Conservation (phyloP, 2,329 filamentous ascomycete genomes). For the Polytolypa hystricis region DNA sequence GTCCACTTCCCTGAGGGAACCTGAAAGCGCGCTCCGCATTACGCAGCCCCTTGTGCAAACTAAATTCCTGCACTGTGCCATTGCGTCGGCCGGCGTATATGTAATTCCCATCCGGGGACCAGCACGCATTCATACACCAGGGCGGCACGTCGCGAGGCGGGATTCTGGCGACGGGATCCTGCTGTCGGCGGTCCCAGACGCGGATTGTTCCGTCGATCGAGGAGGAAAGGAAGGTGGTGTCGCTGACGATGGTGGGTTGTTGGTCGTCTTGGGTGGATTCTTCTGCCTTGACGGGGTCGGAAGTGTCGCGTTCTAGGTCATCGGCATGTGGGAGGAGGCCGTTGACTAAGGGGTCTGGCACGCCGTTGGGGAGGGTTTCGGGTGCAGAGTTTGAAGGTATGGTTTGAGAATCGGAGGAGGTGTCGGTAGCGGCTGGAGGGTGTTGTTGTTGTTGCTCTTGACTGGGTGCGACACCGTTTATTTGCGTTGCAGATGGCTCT, state of each 20-base stretch:
- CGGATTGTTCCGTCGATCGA: constrained; percentile 39
- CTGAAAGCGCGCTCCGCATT: constrained; percentile 68
- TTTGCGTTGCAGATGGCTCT: constrained; percentile 7
- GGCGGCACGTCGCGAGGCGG: constrained; percentile 67
- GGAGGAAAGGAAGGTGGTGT: constrained; percentile 77
- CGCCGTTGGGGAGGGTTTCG: constrained; percentile 13
- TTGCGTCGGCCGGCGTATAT: constrained; percentile 90
- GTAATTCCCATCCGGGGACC: constrained; percentile 89
- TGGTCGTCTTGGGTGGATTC: constrained; percentile 18
- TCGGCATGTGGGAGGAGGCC: constrained; percentile 35
- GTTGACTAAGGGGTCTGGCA: constrained; percentile 24
- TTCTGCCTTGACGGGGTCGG: constrained; percentile 17
- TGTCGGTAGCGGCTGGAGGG: constrained; percentile 5
- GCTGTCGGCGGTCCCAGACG: constrained; percentile 49
- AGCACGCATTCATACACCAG: constrained; percentile 96
- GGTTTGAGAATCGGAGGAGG: constrained; percentile 13
- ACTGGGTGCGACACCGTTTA: constrained; percentile 4
- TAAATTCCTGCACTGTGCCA: constrained; percentile 88
- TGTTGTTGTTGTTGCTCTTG: constrained; percentile 5
- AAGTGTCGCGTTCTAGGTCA: constrained; percentile 22
- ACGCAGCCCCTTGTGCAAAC: constrained; percentile 67
- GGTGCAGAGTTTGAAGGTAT: background rate
- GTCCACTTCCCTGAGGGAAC: constrained; percentile 79
- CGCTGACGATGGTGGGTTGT: constrained; percentile 41
- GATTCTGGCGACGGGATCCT: constrained; percentile 68